Percentiles rank a stretch among this genome's conserved stretches.
phyloP scores from a whole-genome alignment of 2,329 filamentous ascomycete genomes.

The Achaetomium macrosporum region DNA sequence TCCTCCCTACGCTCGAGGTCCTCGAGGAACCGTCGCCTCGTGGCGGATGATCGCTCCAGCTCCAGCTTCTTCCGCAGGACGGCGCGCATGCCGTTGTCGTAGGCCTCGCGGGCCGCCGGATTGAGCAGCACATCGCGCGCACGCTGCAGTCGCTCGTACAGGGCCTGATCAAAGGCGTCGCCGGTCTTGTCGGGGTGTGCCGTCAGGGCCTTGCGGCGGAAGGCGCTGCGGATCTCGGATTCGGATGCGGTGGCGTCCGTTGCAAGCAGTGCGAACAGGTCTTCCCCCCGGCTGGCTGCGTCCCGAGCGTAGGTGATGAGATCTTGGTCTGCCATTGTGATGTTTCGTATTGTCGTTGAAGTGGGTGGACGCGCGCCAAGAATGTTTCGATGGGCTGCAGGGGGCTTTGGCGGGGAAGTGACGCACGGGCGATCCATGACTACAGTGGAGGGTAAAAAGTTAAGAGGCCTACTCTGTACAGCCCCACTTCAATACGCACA shows the following conservation, averaged over 20 bases:
- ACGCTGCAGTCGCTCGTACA: constrained; percentile 79
- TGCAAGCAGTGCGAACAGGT: constrained; percentile 73
- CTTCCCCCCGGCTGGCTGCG: constrained; percentile 55
- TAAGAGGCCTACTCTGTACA: no score
- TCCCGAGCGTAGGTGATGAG: constrained; percentile 50
- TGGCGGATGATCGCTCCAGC: constrained; percentile 66
- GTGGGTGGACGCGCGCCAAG: background rate
- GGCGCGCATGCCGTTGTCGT: constrained; percentile 71
- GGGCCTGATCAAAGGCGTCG: constrained; percentile 65
- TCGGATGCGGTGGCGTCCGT: constrained; percentile 59
- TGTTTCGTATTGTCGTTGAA: background rate
- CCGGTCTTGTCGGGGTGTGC: constrained; percentile 92
- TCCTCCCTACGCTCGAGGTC: constrained; percentile 54
- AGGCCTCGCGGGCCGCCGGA: constrained; percentile 62
- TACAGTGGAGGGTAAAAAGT: no score
- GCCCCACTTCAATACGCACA: no score
- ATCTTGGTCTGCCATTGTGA: constrained; percentile 36
- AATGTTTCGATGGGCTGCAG: background rate
- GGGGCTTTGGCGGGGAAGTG: no score
- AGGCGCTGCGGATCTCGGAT: constrained; percentile 74
- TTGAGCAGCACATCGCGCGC: constrained; percentile 81
- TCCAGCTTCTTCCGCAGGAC: constrained; percentile 63
- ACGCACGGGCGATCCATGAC: no score
- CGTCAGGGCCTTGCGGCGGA: constrained; percentile 71
- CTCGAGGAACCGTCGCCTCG: constrained; percentile 72